These are phyloP conservation scores for Nematodospora valgi DNA, from an alignment of 805 yeast species.

Conservation along the genomic window DNA sequence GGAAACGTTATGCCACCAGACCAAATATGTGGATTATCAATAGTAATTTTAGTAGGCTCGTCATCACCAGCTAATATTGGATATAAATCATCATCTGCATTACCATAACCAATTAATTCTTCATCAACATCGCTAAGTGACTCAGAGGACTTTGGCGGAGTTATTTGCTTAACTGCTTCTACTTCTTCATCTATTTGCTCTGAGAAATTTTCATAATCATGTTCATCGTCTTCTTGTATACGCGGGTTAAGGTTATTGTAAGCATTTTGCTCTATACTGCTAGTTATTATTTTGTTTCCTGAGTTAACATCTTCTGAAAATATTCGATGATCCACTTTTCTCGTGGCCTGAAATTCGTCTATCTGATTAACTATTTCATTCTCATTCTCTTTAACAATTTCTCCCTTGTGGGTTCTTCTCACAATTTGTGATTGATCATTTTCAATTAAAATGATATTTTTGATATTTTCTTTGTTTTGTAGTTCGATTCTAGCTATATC, in stretches of 20 bases:
- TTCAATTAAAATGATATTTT: slow-evolving; percentile 46
- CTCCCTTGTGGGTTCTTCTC: slow-evolving; percentile 84
- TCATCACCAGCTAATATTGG: slow-evolving; percentile 21
- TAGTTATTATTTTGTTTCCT: slow-evolving; percentile 10
- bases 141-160: slow-evolving; percentile 8
- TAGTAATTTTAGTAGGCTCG: slow-evolving; percentile 1
- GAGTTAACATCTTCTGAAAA: slow-evolving; percentile 20
- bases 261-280: slow-evolving; percentile 6
- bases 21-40: slow-evolving; percentile 33
- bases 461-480: slow-evolving; percentile 12
- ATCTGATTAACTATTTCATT: slow-evolving; percentile 21
- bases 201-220: too few species aligned
- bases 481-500: slow-evolving; percentile 49
- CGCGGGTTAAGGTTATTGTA: slow-evolving; percentile 20
- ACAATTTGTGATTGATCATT: slow-evolving; percentile 54
- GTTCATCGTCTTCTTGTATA: slow-evolving; percentile 23
- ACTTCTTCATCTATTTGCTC: slow-evolving; percentile 10
- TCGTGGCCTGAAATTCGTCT: slow-evolving; percentile 25
- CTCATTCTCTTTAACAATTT: slow-evolving; percentile 37
- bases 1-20: slow-evolving; percentile 47
- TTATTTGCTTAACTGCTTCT: slow-evolving; percentile 9
- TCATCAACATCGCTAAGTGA: slow-evolving; percentile 16
- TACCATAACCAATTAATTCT: too few species aligned
- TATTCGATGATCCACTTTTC: slow-evolving; percentile 36
- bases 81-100: slow-evolving; percentile 32